Percentiles rank a stretch among this genome's conserved stretches.
phyloP scores from a whole-genome alignment of 306 rosid species.

The Fagus crenata region DNA sequence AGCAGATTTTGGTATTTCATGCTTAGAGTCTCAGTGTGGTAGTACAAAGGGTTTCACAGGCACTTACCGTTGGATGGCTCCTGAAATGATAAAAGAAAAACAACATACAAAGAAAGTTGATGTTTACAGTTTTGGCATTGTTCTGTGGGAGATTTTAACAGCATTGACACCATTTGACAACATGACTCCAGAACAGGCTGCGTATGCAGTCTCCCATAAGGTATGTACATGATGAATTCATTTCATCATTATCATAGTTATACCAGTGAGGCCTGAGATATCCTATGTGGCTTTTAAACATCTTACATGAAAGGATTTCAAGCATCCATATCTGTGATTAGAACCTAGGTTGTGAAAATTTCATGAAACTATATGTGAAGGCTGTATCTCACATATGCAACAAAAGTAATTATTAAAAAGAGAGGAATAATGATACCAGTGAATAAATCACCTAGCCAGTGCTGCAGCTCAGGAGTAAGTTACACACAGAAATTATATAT shows the following conservation, averaged over 20 bases:
- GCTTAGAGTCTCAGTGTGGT: constrained; percentile 79
- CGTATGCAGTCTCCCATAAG: constrained; percentile 95
- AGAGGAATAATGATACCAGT: not conserved
- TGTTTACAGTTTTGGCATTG: constrained; percentile 95
- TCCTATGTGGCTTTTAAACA: not conserved
- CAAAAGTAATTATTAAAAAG: not conserved
- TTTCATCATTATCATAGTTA: not conserved
- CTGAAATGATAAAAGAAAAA: constrained; percentile 90
- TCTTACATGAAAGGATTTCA: not conserved
- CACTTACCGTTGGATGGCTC: constrained; percentile 99
- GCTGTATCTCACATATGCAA: not conserved
- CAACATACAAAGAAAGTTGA: constrained; percentile 92
- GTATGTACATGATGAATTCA: constrained; percentile 46
- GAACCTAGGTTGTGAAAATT: not conserved
- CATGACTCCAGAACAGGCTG: constrained; percentile 99
- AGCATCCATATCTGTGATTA: not conserved
- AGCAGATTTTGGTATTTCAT: constrained; percentile 96
- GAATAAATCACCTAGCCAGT: not conserved
- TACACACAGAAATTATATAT: not conserved
- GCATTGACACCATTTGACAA: constrained; percentile 79
- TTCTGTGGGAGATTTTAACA: constrained; percentile 94
- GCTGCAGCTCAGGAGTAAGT: not conserved
- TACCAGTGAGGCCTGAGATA: not conserved
- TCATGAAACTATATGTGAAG: not conserved
- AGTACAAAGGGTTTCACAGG: constrained; percentile 84